Percentiles rank a stretch among this genome's conserved stretches.
Conservation (phyloP, 2,329 filamentous ascomycete genomes). For the Leptographium procerum region DNA sequence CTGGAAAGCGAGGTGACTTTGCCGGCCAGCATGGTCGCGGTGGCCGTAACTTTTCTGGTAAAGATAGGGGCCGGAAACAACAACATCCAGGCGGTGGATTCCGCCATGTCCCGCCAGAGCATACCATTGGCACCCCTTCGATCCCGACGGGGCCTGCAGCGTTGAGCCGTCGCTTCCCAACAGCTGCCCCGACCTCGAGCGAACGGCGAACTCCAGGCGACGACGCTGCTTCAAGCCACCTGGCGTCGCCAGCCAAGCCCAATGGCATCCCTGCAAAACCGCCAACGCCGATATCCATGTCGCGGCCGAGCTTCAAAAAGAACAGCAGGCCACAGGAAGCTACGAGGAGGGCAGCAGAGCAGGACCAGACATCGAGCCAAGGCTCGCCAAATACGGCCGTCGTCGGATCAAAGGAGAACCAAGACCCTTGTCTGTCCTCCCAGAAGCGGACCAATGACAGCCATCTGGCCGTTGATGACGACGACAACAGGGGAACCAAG, state of each 20-base stretch:
- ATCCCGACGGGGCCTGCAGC: neutral
- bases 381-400: neutral
- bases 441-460: constrained; percentile 7
- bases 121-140: neutral
- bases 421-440: neutral
- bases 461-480: neutral
- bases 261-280: constrained; percentile 9
- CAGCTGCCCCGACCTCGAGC: neutral
- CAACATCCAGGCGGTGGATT: neutral
- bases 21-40: constrained; percentile 2
- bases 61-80: neutral
- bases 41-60: neutral
- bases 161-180: neutral
- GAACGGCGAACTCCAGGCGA: neutral
- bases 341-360: neutral
- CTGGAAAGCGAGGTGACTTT: neutral
- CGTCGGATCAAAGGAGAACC: neutral
- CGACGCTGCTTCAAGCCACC: neutral
- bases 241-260: neutral
- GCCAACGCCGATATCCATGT: constrained; percentile 10
- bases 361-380: neutral
- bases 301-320: neutral
- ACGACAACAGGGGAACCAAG: constrained; percentile 5
- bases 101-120: neutral
- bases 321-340: neutral